phyloP scores from a whole-genome alignment of 208 protist species.

The Porcisia hertigi region DNA sequence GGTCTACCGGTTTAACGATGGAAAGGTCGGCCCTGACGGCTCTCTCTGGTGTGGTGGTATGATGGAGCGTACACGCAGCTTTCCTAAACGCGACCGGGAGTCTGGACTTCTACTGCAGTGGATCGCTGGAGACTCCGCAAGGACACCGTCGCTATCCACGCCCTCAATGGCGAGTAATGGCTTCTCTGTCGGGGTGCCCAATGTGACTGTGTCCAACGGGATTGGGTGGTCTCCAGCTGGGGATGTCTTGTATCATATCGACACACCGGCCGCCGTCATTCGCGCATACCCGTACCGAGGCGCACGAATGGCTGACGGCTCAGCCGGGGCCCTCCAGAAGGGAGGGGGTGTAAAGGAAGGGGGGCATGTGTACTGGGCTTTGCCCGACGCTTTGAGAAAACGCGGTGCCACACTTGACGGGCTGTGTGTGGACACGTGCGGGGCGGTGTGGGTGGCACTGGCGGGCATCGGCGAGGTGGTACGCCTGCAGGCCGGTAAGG shows the following conservation, averaged over 20 bases:
- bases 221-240: conserved; percentile 29
- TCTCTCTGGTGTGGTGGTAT: conserved; percentile 27
- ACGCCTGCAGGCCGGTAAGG: conserved; percentile 20
- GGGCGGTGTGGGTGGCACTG: conserved; percentile 29
- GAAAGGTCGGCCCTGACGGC: conserved; percentile 26
- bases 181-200: conserved; percentile 14
- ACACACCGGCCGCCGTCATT: conserved; percentile 18
- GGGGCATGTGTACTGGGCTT: conserved; percentile 22
- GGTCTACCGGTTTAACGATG: conserved; percentile 33
- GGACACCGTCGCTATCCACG: not conserved
- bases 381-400: conserved; percentile 5
- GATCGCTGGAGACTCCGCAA: not conserved
- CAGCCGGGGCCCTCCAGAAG: not conserved
- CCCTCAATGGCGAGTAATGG: too few relatives aligned
- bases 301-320: not conserved
- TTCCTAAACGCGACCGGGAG: conserved; percentile 13
- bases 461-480: conserved; percentile 31
- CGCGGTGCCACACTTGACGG: conserved; percentile 28
- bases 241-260: conserved; percentile 27
- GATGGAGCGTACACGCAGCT: conserved; percentile 26
- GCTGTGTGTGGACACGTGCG: conserved; percentile 27
- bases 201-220: conserved; percentile 30
- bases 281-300: conserved; percentile 23
- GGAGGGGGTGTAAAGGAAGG: not conserved
- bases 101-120: conserved; percentile 26